Conservation (phyloP, 2,329 filamentous ascomycete species). For the Acarospora socialis region DNA sequence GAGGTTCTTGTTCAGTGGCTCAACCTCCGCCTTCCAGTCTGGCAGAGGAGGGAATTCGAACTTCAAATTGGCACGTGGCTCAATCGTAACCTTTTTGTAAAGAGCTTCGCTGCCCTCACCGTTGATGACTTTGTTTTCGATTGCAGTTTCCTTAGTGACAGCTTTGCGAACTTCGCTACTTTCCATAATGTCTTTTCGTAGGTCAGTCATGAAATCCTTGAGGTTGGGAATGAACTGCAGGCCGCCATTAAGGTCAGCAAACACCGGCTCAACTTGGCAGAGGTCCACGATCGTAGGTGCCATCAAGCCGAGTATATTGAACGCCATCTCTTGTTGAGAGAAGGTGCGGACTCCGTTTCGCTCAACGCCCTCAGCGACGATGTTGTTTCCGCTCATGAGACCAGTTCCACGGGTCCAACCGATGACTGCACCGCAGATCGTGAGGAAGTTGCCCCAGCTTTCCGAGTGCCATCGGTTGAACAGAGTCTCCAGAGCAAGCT, state of each 20-base stretch:
- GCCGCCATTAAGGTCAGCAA: conserved; percentile 92
- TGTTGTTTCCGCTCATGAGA: conserved; percentile 95
- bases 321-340: conserved; percentile 98
- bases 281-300: conserved; percentile 84
- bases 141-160: conserved; percentile 86
- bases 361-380: conserved; percentile 93
- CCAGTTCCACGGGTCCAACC: conserved; percentile 98
- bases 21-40: conserved; percentile 81
- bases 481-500: conserved; percentile 88
- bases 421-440: conserved; percentile 94
- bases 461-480: conserved; percentile 99
- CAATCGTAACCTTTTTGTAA: conserved; percentile 86
- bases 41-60: conserved; percentile 86
- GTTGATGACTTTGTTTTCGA: conserved; percentile 96
- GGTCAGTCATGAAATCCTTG: conserved; percentile 83
- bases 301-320: conserved; percentile 95
- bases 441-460: conserved; percentile 94
- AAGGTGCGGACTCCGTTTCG: conserved; percentile 94
- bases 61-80: conserved; percentile 94
- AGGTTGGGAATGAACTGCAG: conserved; percentile 94
- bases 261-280: conserved; percentile 90
- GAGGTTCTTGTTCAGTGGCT: conserved; percentile 73
- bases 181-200: conserved; percentile 89
- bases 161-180: conserved; percentile 86
- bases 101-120: conserved; percentile 82